Evolutionary conservation across 176 grass and related monocot genomes (phyloP).

Genomic region (Carex myosuroides): DNA sequence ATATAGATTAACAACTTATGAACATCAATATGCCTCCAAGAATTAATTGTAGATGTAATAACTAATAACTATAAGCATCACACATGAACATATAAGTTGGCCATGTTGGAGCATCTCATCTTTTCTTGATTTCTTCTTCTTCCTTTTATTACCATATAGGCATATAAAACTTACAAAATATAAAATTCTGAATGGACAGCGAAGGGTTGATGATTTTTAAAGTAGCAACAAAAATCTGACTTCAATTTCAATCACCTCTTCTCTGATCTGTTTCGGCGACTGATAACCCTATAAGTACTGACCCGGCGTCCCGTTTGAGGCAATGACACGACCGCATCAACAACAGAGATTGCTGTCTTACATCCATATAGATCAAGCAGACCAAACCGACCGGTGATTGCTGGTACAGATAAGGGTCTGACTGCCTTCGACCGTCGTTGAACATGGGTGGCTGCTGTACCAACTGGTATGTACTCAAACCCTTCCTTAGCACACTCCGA

Average conservation of each 20-base stretch:
- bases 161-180: neutral
- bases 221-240: too few relatives aligned
- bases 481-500: conserved; percentile 40
- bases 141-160: neutral
- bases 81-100: neutral
- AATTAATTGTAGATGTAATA: neutral
- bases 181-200: neutral
- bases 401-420: conserved; percentile 8
- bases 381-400: conserved; percentile 23
- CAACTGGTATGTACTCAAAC: neutral
- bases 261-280: conserved; percentile 13
- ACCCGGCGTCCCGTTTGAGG: conserved; percentile 32
- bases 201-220: neutral
- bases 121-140: conserved; percentile 8
- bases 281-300: neutral
- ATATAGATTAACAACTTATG: neutral
- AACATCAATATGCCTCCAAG: neutral
- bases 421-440: conserved; percentile 17
- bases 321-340: conserved; percentile 44
- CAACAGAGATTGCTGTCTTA: conserved; percentile 46
- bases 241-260: conserved; percentile 11
- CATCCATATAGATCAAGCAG: conserved; percentile 60
- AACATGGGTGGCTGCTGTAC: neutral
- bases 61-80: neutral
- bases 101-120: neutral